phyloP scores from a whole-genome alignment of 192 early-diverging fungal species.

The Coemansia sp. region DNA sequence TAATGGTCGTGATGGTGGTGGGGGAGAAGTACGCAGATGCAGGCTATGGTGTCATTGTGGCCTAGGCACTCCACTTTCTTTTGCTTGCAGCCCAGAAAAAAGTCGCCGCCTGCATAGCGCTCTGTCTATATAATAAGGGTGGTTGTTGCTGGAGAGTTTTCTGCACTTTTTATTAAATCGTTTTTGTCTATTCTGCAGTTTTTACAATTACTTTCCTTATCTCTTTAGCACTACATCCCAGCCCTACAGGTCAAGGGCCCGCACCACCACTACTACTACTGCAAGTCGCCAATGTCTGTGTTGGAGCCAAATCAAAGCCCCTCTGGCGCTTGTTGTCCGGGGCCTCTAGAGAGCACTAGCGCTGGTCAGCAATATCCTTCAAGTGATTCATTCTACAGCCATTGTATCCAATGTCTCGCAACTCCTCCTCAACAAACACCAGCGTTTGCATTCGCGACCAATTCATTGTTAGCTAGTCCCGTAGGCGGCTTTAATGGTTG shows the following conservation, averaged over 20 bases:
- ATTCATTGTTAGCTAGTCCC: not conserved
- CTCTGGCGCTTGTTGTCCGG: not conserved
- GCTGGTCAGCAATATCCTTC: not conserved
- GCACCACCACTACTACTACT: too few species aligned
- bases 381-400: not conserved
- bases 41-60: conserved; percentile 6
- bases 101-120: conserved; percentile 7
- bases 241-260: not conserved
- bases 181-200: conserved; percentile 1
- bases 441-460: not conserved
- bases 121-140: conserved; percentile 4
- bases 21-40: conserved; percentile 1
- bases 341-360: not conserved
- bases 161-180: conserved; percentile 1
- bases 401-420: not conserved
- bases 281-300: not conserved
- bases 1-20: not conserved
- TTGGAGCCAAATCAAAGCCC: not conserved
- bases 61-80: not conserved
- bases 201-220: not conserved
- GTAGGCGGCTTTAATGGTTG: not conserved
- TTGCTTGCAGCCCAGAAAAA: conserved; percentile 2
- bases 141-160: not conserved
- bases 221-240: not conserved
- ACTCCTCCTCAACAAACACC: not conserved